These are phyloP conservation scores for Yamadazyma ubonensis DNA, from an alignment of 805 yeast species.

Conservation along the genomic window DNA sequence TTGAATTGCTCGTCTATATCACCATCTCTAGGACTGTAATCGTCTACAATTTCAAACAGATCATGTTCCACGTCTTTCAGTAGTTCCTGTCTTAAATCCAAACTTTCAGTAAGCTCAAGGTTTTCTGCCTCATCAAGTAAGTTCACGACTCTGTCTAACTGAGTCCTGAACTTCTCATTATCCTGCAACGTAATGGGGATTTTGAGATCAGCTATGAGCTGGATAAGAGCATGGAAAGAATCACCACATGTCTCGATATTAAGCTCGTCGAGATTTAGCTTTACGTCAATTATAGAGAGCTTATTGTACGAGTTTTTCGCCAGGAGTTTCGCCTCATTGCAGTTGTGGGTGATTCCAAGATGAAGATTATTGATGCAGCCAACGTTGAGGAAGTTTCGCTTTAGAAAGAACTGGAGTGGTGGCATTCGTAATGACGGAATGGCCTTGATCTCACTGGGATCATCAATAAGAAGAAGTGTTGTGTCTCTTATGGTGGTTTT, in stretches of 20 bases:
- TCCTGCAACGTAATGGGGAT: conserved; percentile 61
- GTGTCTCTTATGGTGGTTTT: conserved; percentile 51
- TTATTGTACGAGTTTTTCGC: conserved; percentile 13
- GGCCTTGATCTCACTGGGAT: conserved; percentile 24
- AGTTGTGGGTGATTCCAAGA: conserved; percentile 23
- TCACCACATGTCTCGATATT: conserved; percentile 74
- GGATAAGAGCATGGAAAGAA: conserved; percentile 70
- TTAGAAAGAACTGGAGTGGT: background rate
- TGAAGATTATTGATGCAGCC: conserved; percentile 45
- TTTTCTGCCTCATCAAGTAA: conserved; percentile 43
- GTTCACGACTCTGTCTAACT: conserved; percentile 32
- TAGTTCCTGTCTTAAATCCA: background rate
- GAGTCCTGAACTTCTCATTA: conserved; percentile 55
- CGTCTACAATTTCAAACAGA: conserved; percentile 22
- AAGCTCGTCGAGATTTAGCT: conserved; percentile 48
- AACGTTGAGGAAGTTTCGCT: conserved; percentile 51
- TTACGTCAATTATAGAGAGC: conserved; percentile 39
- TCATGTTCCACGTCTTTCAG: too few relatives aligned
- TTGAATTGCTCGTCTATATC: conserved; percentile 1
- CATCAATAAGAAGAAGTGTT: conserved; percentile 64
- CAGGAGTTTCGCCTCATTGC: conserved; percentile 5
- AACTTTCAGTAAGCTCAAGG: conserved; percentile 22
- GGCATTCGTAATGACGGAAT: background rate
- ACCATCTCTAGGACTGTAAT: background rate
- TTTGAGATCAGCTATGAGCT: conserved; percentile 67